Evolutionary conservation across 768 basidiomycete species (phyloP).

Genomic region (Suillus decipiens): DNA sequence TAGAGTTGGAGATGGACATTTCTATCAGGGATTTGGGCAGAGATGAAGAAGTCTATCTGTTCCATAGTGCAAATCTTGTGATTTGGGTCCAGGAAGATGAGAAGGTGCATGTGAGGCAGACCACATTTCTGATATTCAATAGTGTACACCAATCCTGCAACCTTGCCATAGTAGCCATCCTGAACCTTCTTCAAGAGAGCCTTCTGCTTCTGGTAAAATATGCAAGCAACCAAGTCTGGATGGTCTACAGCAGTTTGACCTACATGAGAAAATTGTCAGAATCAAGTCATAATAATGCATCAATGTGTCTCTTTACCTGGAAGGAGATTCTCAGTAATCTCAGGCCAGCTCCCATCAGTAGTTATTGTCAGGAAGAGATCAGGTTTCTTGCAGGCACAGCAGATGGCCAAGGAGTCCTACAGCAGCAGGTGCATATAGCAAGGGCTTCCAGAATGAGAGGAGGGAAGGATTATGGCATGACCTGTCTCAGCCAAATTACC

Average conservation of each 20-base stretch:
- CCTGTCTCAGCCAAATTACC: slow-evolving; percentile 36
- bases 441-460: slow-evolving; percentile 42
- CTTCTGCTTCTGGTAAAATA: slow-evolving; percentile 47
- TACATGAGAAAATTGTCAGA: neutral
- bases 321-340: slow-evolving; percentile 23
- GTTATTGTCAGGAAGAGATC: too few relatives aligned
- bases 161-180: slow-evolving; percentile 41
- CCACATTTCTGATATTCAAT: slow-evolving; percentile 63
- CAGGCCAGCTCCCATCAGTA: too few relatives aligned
- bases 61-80: slow-evolving; percentile 37
- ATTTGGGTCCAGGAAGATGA: slow-evolving; percentile 41
- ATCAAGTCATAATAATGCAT: neutral
- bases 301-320: slow-evolving; percentile 23
- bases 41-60: slow-evolving; percentile 43
- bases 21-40: slow-evolving; percentile 45
- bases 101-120: slow-evolving; percentile 54
- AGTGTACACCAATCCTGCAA: slow-evolving; percentile 47
- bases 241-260: slow-evolving; percentile 41
- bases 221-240: slow-evolving; percentile 48
- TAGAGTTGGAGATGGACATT: slow-evolving; percentile 40
- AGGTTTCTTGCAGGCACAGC: slow-evolving; percentile 32
- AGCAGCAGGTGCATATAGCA: slow-evolving; percentile 43
- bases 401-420: slow-evolving; percentile 52
- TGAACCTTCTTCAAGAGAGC: slow-evolving; percentile 39
- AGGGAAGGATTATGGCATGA: slow-evolving; percentile 38